A percentile compares a stretch with the other conserved stretches of the same genome.
Conservation (phyloP, 129 eudicot genomes). For the Flaveria sonorensis region DNA sequence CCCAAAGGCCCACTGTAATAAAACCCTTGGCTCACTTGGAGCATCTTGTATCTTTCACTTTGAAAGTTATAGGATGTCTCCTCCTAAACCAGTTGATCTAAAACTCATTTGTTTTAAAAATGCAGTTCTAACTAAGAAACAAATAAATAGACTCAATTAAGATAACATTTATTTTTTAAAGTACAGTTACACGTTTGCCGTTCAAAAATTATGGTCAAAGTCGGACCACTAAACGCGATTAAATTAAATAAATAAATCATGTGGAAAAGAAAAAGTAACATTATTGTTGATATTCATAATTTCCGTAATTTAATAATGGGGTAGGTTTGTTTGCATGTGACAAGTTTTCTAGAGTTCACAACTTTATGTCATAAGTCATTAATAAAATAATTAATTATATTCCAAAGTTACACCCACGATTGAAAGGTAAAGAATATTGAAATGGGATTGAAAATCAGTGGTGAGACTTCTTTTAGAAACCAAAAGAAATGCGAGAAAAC, state of each 20-base stretch:
- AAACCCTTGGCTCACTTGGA: too few species aligned
- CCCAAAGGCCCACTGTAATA: too few species aligned
- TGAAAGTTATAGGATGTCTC: too few species aligned
- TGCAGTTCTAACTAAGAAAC: too few species aligned
- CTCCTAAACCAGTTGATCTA: too few species aligned
- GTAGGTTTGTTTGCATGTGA: conserved; percentile 37
- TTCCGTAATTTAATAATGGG: neutral
- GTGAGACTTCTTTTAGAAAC: too few species aligned
- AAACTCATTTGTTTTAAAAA: too few species aligned
- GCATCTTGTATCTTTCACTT: too few species aligned
- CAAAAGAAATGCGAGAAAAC: too few species aligned
- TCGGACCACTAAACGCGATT: conserved; percentile 14
- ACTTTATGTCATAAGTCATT: neutral
- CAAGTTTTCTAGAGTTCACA: neutral
- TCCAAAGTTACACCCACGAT: neutral
- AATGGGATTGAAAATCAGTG: neutral
- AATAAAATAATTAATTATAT: neutral
- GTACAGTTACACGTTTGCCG: too few species aligned
- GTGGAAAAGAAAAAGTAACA: neutral
- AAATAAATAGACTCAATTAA: neutral
- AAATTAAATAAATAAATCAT: neutral
- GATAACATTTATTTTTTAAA: neutral
- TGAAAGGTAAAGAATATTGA: neutral
- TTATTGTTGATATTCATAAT: neutral
- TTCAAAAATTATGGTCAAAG: conserved; percentile 9